A percentile compares a stretch with the other conserved stretches of the same genome.
Conservation (phyloP, 495 filamentous ascomycete genomes). For the Chlorociboria aeruginascens region DNA sequence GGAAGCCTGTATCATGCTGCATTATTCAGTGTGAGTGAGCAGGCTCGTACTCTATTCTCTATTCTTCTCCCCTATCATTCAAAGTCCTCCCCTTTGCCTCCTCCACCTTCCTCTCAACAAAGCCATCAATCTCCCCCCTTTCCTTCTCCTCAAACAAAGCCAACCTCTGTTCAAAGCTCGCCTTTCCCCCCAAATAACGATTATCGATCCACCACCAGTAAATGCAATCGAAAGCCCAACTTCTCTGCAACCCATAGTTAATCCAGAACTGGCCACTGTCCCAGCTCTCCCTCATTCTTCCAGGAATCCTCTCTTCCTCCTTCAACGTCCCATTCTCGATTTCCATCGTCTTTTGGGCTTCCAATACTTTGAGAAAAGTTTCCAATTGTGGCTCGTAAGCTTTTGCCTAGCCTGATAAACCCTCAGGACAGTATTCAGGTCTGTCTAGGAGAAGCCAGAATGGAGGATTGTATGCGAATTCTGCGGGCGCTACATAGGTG, state of each 20-base stretch:
- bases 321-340: slow-evolving; percentile 29
- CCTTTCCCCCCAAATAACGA: not conserved
- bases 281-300: slow-evolving; percentile 8
- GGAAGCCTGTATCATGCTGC: no score
- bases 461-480: slow-evolving; percentile 19
- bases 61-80: not conserved
- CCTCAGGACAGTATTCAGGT: slow-evolving; percentile 18
- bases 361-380: slow-evolving; percentile 1
- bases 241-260: slow-evolving; percentile 8
- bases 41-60: no score
- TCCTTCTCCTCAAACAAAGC: not conserved
- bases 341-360: not conserved
- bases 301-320: slow-evolving; percentile 37
- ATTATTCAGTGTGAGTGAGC: no score
- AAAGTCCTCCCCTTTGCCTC: not conserved
- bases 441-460: slow-evolving; percentile 21
- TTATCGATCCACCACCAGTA: not conserved
- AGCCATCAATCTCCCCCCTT: not conserved
- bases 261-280: slow-evolving; percentile 6
- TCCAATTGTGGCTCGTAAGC: slow-evolving; percentile 3
- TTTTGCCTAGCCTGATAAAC: slow-evolving; percentile 13
- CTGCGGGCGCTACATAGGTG: slow-evolving; percentile 15
- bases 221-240: not conserved
- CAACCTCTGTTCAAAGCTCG: not conserved
- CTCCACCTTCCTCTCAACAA: not conserved